Conservation (phyloP, 2,329 filamentous ascomycete genomes). For the Fusarium chaquense region DNA sequence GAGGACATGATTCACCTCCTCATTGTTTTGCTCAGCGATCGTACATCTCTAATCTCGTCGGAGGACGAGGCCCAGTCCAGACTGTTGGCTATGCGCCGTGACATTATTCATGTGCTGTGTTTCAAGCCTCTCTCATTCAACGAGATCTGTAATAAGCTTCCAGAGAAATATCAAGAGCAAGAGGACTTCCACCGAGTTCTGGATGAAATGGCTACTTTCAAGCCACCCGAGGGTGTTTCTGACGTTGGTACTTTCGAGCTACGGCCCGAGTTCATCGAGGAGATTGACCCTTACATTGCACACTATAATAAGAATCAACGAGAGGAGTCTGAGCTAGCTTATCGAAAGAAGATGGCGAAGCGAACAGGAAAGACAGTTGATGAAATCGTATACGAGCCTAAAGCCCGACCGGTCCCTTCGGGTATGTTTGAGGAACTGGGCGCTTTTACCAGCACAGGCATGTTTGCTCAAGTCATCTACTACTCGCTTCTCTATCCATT, state of each 20-base stretch:
- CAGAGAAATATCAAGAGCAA: conserved; percentile 89
- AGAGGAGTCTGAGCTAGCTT: conserved; percentile 92
- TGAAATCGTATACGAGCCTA: conserved; percentile 93
- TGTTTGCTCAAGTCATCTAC: conserved; percentile 92
- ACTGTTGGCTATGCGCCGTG: conserved; percentile 80
- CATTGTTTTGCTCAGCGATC: conserved; percentile 90
- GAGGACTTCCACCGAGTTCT: conserved; percentile 89
- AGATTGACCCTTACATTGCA: conserved; percentile 94
- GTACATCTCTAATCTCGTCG: conserved; percentile 79
- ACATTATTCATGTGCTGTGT: conserved; percentile 93
- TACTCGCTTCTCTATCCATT: conserved; percentile 87
- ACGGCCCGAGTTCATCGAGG: conserved; percentile 84
- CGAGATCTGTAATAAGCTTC: conserved; percentile 85
- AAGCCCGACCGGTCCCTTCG: conserved; percentile 77
- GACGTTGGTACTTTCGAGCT: conserved; percentile 96
- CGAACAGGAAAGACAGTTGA: conserved; percentile 83
- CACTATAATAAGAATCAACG: conserved; percentile 98
- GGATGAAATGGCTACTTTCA: conserved; percentile 88
- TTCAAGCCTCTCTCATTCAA: conserved; percentile 97
- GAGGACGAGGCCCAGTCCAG: conserved; percentile 75
- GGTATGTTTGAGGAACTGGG: conserved; percentile 83
- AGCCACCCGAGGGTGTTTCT: conserved; percentile 88
- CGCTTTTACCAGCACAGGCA: conserved; percentile 82
- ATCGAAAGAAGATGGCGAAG: conserved; percentile 87
- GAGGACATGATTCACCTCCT: conserved; percentile 97